phyloP scores from a whole-genome alignment of 345 rosid species.

The Theobroma cacao region DNA sequence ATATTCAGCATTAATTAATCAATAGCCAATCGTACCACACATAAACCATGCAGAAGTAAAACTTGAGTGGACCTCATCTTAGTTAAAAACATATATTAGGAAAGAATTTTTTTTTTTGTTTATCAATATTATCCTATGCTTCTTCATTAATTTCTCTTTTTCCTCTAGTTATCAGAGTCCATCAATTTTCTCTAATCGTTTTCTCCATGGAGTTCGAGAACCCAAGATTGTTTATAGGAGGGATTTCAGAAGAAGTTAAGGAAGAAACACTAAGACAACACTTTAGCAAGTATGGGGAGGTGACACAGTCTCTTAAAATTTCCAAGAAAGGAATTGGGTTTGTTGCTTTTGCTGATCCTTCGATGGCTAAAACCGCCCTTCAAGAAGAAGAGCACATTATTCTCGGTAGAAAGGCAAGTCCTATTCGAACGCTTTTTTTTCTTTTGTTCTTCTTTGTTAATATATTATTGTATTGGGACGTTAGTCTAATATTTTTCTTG shows the following conservation, averaged over 20 bases:
- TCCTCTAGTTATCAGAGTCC: not conserved
- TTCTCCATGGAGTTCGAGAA: not conserved
- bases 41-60: not conserved
- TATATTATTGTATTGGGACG: not conserved
- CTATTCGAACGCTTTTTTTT: not conserved
- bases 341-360: not conserved
- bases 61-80: not conserved
- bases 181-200: not conserved
- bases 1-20: too few species aligned
- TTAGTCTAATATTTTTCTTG: not conserved
- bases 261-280: not conserved
- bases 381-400: not conserved
- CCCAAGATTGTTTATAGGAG: not conserved
- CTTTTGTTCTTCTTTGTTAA: not conserved
- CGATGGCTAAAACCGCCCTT: not conserved
- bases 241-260: too few species aligned
- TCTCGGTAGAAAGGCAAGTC: not conserved
- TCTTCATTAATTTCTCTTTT: not conserved
- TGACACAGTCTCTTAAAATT: not conserved
- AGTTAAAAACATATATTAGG: not conserved
- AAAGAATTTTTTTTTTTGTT: not conserved
- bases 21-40: not conserved
- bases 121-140: accelerated
- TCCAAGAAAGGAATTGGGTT: not conserved
- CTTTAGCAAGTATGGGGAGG: not conserved